Evolutionary conservation across 1,284 basidiomycete genomes (phyloP).

Genomic region (Ceratobasidium sp.): DNA sequence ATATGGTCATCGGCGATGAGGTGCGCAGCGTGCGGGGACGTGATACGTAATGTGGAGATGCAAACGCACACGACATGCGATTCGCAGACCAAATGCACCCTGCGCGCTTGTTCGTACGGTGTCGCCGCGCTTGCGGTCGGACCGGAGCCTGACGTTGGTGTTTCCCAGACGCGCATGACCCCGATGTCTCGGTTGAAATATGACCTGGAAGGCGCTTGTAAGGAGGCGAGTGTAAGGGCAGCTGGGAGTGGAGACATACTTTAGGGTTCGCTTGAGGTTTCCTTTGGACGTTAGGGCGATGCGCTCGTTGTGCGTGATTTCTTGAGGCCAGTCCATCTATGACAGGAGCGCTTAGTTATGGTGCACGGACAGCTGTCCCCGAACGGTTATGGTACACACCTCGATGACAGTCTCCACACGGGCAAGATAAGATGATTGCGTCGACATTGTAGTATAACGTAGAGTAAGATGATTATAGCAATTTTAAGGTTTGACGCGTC

Average conservation of each 20-base stretch:
- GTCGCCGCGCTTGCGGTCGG: conserved; percentile 26
- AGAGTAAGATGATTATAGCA: not conserved
- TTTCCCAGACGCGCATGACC: conserved; percentile 32
- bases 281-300: conserved; percentile 23
- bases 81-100: conserved; percentile 26
- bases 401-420: conserved; percentile 30
- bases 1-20: conserved; percentile 34
- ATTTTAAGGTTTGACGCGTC: not conserved
- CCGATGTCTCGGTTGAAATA: conserved; percentile 37
- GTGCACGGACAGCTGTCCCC: not conserved
- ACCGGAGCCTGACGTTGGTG: conserved; percentile 27
- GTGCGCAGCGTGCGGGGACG: conserved; percentile 31
- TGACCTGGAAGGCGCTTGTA: not conserved
- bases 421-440: conserved; percentile 4
- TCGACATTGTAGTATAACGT: not conserved
- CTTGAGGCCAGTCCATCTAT: conserved; percentile 35
- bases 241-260: not conserved
- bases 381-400: not conserved
- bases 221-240: not conserved
- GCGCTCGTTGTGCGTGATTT: conserved; percentile 28
- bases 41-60: conserved; percentile 35
- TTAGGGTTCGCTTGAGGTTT: conserved; percentile 9
- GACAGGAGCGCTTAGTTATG: not conserved
- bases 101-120: conserved; percentile 34
- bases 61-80: conserved; percentile 29